Base-by-base conservation (phyloP, 768 basidiomycete genomes). In the Mycena capillaripes region DNA sequence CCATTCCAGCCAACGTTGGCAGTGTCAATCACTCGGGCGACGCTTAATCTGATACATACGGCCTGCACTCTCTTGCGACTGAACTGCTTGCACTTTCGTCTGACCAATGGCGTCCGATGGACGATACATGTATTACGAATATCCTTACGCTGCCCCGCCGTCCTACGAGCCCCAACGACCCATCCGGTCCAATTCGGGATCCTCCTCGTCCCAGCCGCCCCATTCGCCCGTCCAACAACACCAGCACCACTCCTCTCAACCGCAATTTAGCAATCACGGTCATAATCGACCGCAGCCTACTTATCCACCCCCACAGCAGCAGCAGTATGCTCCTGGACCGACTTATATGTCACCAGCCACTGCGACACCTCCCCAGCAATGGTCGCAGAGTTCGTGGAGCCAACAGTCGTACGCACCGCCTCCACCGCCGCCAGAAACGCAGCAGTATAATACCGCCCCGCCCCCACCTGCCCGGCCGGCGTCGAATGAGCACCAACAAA, bases 171-270 rank as follows among this genome's bases (percentile, higher is more conserved):
- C 56, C 17, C 74, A 60, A 9, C 74, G 74, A 36, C 74, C 74
- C 2, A 72, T 75, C 61, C 66, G 74, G 48, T 72, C 74, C 6
- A 64, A 75, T 46, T 75, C 74, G 23, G 74, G 74, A 21, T 75
- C 74, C 0, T 75, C 74, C 1, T 75, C 71, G 17, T 72, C 71
- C 40, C 71, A 72, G 27, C 66, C 71, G 2, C 71, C 71, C 19
- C 71, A 72, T 66, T 72, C 71, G 14, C 71, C 71, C 21, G 66
- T 32, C 29, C 71, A 72, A 55, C 71, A 68, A 56, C 66, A 27
- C 44, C 65, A 67, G 44, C 66, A 66, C 59, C 64, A 71, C 53
- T 50, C 70, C 14, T 61, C 66, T n/a, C 71, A 72, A 55, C 65
- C 27, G 38, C 71, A 68, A 56, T 72, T 57, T 55, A 72, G 55